Evolutionary conservation across 495 filamentous ascomycete genomes (phyloP).

Genomic region (Xylaria cubensis): DNA sequence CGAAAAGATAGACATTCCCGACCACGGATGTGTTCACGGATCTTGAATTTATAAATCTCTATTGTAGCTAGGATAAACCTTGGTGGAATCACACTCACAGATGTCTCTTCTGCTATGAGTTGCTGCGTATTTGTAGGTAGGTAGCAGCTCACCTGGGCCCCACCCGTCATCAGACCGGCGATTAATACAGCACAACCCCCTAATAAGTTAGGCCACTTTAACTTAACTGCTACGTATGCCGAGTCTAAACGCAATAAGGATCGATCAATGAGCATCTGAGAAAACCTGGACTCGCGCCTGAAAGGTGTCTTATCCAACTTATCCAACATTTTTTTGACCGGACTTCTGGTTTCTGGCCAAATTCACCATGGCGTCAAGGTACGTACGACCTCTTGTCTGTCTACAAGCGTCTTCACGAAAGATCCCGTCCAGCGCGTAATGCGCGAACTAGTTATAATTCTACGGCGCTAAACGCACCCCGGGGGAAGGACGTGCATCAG

Average conservation of each 20-base stretch:
- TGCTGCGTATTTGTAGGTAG: not conserved
- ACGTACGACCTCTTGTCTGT: not conserved
- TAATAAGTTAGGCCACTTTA: not conserved
- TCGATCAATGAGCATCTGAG: not conserved
- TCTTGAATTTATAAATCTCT: not conserved
- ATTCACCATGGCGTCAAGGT: conserved; percentile 26
- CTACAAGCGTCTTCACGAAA: not conserved
- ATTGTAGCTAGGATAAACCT: not conserved
- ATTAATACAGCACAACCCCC: not conserved
- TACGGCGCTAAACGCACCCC: not conserved
- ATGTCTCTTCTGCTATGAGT: not conserved
- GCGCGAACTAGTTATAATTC: not conserved
- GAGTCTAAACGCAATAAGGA: conserved; percentile 14
- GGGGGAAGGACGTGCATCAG: not conserved
- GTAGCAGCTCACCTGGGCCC: not conserved
- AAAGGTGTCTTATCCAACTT: conserved; percentile 7
- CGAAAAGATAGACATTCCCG: not conserved
- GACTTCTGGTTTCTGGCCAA: not conserved
- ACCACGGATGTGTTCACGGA: not conserved
- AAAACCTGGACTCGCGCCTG: conserved; percentile 16
- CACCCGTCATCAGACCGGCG: conserved; percentile 22
- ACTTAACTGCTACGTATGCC: conserved; percentile 17
- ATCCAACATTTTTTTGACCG: not conserved
- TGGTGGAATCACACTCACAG: not conserved
- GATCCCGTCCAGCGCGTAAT: not conserved